Conservation (phyloP, 1,284 basidiomycete genomes). For the Boletus semigastroideus region DNA sequence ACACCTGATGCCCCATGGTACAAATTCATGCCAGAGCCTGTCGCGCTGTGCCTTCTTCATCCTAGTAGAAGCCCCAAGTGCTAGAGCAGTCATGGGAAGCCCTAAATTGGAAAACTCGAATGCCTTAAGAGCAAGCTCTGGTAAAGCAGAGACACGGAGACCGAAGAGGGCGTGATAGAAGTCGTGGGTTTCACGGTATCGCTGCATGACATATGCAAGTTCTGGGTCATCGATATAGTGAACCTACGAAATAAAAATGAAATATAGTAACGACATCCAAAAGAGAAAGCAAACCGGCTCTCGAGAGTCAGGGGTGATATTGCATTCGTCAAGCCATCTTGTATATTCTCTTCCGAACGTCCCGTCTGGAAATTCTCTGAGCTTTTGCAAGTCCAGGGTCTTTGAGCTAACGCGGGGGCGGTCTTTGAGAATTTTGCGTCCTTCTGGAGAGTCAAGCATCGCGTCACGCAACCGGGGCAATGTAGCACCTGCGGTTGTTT, state of each 20-base stretch:
- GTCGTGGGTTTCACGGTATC: constrained; percentile 97
- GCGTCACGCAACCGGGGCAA: constrained; percentile 77
- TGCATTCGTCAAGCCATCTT: constrained; percentile 88
- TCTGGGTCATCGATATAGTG: constrained; percentile 93
- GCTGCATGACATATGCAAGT: constrained; percentile 95
- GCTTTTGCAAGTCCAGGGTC: constrained; percentile 73
- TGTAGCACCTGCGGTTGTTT: constrained; percentile 83
- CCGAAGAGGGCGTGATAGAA: constrained; percentile 91
- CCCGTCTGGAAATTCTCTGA: constrained; percentile 70
- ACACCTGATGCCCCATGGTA: constrained; percentile 88
- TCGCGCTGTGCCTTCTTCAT: constrained; percentile 56
- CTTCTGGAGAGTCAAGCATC: constrained; percentile 82
- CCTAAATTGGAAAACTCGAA: constrained; percentile 95
- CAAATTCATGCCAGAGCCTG: constrained; percentile 73
- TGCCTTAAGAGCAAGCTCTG: constrained; percentile 94
- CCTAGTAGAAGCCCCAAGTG: constrained; percentile 43
- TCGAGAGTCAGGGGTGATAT: constrained; percentile 94
- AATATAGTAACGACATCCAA: not conserved
- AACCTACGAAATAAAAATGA: constrained; percentile 52
- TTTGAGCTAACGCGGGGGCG: constrained; percentile 79
- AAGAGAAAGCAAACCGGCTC: constrained; percentile 65
- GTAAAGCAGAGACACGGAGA: constrained; percentile 87
- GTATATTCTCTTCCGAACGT: constrained; percentile 88
- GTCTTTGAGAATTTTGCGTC: constrained; percentile 79
- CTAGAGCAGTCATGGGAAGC: constrained; percentile 85